phyloP scores from a whole-genome alignment of 2,329 filamentous ascomycete genomes.

The Teratosphaeria nubilosa region DNA sequence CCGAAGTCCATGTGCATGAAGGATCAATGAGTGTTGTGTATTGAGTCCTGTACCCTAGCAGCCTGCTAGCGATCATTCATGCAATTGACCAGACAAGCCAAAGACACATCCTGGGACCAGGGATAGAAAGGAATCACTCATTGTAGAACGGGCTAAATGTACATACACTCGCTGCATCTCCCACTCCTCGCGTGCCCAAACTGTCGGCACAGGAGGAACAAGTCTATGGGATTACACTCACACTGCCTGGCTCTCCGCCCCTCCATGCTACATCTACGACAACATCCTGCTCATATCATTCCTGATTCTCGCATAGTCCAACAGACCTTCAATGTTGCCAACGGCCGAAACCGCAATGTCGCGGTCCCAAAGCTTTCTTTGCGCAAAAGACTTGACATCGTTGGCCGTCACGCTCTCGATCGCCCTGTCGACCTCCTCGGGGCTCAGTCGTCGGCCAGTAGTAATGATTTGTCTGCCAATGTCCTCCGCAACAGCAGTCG shows the following conservation, averaged over 20 bases:
- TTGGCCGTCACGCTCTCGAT: slow-evolving; percentile 86
- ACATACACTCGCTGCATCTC: not conserved
- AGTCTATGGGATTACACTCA: not conserved
- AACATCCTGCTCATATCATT: slow-evolving; percentile 78
- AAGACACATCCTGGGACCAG: not conserved
- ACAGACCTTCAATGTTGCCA: slow-evolving; percentile 76
- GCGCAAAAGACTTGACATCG: slow-evolving; percentile 94
- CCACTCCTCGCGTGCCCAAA: not conserved
- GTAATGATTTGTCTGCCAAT: slow-evolving; percentile 98
- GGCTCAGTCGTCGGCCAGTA: slow-evolving; percentile 81
- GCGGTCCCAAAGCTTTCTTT: slow-evolving; percentile 93
- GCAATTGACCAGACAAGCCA: not conserved
- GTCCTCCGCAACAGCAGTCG: slow-evolving; percentile 93
- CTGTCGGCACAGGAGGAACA: not conserved
- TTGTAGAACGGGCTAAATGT: not conserved
- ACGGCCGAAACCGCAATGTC: slow-evolving; percentile 91
- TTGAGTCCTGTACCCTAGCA: not conserved
- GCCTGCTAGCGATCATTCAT: not conserved
- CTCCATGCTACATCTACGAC: slow-evolving; percentile 22
- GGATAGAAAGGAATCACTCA: not conserved
- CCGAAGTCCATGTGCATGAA: too few species aligned
- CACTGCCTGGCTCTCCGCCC: not conserved
- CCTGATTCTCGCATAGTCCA: slow-evolving; percentile 68
- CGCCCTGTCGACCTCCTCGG: slow-evolving; percentile 87
- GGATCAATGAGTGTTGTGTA: not conserved